Evolutionary conservation across 768 basidiomycete genomes (phyloP), one percentile per base, ranked within the genome.

Genomic region (Naganishia kalamii): DNA sequence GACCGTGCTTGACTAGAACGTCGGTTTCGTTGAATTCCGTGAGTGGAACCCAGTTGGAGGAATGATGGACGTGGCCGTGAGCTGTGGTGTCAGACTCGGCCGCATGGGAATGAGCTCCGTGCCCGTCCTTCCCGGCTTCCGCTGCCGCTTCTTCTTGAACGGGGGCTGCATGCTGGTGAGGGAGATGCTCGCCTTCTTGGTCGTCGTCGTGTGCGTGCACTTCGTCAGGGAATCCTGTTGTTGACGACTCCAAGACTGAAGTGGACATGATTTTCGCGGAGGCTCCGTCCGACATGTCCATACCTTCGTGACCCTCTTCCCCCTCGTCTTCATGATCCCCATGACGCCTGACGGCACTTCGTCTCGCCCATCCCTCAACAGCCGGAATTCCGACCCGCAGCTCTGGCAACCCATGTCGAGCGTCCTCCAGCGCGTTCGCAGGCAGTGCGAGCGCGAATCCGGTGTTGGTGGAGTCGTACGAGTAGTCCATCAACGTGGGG

Each of bases 21-120:
- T 87, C 85, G 0, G 88, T 87, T 74, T 92, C 92, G 76, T 93
- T 89, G 62, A 93, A 63, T 10, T 65, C 64, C 25, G 64, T 43
- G 10, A 71, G 69, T 3, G 75, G 69, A 1, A 71, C 60, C 17
- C 47, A 47, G 35, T 29, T 30, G 37, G 30, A 21, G 33, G 43
- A 37, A 30, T 66, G 65, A 32, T 47, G 33, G n/a, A 32, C 30
- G 33, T 44, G 46, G 29, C 51, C 51, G 51, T 52, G 51, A 52
- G 13, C n/a, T 21, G 51, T 32, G 13, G 30, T 43, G 32, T n/a
- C 25, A 10, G 37, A 29, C 25, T 27, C 30, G 48, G 46, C n/a
- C 12, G 13, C 11, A 30, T 51, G 50, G 27, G 50, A 51, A 7
- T 51, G 50, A 32, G 19, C 50, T 25, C 8, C 19, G 32, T 51